Percentiles rank a stretch among this genome's conserved stretches.
Conservation (phyloP, 1,284 basidiomycete species). For the Clitocybe nebularis region DNA sequence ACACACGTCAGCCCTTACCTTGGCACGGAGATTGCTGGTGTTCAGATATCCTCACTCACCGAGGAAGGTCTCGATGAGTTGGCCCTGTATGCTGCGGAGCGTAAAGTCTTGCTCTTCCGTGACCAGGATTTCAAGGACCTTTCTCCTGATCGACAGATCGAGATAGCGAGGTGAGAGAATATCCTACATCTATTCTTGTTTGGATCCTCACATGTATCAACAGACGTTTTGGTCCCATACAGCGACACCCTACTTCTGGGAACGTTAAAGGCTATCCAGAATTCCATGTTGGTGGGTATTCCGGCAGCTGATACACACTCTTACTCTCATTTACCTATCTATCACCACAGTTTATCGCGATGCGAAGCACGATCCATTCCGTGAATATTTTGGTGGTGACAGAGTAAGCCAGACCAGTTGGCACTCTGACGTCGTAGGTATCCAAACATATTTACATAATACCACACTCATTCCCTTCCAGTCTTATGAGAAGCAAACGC, state of each 20-base stretch:
- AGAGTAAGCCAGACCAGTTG: slow-evolving; percentile 44
- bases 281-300: slow-evolving; percentile 31
- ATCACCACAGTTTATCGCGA: slow-evolving; percentile 4
- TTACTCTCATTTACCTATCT: too few relatives aligned
- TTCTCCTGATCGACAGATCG: slow-evolving; percentile 41
- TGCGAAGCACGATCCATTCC: slow-evolving; percentile 4
- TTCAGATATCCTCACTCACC: slow-evolving; percentile 60
- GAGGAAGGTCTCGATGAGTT: slow-evolving; percentile 65
- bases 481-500: slow-evolving; percentile 75
- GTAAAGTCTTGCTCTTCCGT: slow-evolving; percentile 47
- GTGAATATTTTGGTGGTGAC: slow-evolving; percentile 58
- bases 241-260: slow-evolving; percentile 38
- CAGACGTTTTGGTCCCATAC: slow-evolving; percentile 64
- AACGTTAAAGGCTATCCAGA: slow-evolving; percentile 36
- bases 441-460: slow-evolving; percentile 48
- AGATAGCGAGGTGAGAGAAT: slow-evolving; percentile 24
- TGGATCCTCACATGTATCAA: slow-evolving; percentile 61
- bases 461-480: slow-evolving; percentile 17
- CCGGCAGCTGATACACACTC: too few relatives aligned
- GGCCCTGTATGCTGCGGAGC: slow-evolving; percentile 40
- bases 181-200: slow-evolving; percentile 46
- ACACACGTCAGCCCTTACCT: slow-evolving; percentile 59
- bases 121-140: slow-evolving; percentile 58
- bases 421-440: slow-evolving; percentile 66
- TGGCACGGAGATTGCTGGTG: slow-evolving; percentile 60